These are phyloP conservation scores for Mucor saturninus DNA, from an alignment of 371 early-diverging fungal species.

Conservation along the genomic window DNA sequence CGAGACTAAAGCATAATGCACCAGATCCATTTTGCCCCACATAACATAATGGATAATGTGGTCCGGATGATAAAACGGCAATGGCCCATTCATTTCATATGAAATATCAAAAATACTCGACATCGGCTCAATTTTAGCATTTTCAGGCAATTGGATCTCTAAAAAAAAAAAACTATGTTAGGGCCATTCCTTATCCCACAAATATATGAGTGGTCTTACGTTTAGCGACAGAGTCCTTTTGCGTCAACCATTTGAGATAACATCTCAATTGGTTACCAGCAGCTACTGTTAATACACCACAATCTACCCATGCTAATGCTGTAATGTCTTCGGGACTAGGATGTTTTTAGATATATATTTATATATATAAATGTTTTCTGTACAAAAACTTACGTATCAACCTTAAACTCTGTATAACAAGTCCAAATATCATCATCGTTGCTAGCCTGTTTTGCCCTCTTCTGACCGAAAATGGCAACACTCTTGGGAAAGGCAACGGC, in stretches of 20 bases:
- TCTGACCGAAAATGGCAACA: constrained; percentile 60
- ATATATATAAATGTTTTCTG: not conserved
- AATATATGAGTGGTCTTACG: constrained; percentile 27
- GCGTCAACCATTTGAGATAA: constrained; percentile 72
- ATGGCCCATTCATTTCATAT: constrained; percentile 61
- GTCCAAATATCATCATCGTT: constrained; percentile 43
- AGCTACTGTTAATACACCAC: constrained; percentile 68
- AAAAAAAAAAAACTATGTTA: not conserved
- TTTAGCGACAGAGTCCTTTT: constrained; percentile 40
- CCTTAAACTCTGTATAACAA: constrained; percentile 47
- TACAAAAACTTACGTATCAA: constrained; percentile 41
- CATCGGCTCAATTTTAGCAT: constrained; percentile 41
- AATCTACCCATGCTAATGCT: constrained; percentile 68
- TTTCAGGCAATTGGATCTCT: constrained; percentile 26
- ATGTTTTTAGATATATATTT: not conserved
- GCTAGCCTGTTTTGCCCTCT: constrained; percentile 34
- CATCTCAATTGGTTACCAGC: constrained; percentile 62
- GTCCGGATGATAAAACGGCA: constrained; percentile 82
- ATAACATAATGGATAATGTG: constrained; percentile 74
- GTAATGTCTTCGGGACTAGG: constrained; percentile 46
- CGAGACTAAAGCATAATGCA: constrained; percentile 60
- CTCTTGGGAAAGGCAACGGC: constrained; percentile 60
- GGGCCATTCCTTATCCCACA: not conserved
- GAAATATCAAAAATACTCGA: constrained; percentile 63
- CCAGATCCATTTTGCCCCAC: constrained; percentile 80